These are phyloP conservation scores for Barnettozyma californica DNA, from an alignment of 805 yeast species.

Conservation along the genomic window DNA sequence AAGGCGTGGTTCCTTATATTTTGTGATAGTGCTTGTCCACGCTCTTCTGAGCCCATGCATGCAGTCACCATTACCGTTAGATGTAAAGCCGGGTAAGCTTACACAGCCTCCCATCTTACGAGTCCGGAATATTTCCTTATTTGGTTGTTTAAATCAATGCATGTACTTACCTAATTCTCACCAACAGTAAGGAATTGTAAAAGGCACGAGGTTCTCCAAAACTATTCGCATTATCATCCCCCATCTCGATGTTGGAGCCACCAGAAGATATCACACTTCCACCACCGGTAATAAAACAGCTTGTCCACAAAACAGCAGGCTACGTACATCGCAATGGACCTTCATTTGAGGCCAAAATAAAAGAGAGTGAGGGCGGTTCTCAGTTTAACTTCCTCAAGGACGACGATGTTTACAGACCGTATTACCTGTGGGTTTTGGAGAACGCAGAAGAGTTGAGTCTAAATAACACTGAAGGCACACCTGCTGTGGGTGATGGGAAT, in stretches of 20 bases:
- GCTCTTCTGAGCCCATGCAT: no score
- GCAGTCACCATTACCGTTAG: no score
- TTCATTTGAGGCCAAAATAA: constrained; percentile 56
- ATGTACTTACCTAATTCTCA: neutral
- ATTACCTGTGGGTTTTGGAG: constrained; percentile 46
- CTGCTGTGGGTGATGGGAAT: neutral
- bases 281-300: constrained; percentile 43
- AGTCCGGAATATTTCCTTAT: neutral
- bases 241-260: constrained; percentile 19
- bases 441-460: constrained; percentile 22
- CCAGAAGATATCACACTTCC: constrained; percentile 47
- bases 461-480: neutral
- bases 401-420: constrained; percentile 49
- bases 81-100: no score
- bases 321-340: constrained; percentile 67
- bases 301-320: constrained; percentile 66
- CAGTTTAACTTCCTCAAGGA: constrained; percentile 62
- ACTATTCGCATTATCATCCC: neutral
- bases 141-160: no score
- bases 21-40: no score
- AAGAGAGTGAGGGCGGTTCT: constrained; percentile 39
- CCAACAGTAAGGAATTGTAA: no score
- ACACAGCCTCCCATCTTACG: no score
- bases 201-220: no score
- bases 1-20: no score